Base-by-base conservation (phyloP, 2,329 filamentous ascomycete species). In the Cordyceps pruinosa region DNA sequence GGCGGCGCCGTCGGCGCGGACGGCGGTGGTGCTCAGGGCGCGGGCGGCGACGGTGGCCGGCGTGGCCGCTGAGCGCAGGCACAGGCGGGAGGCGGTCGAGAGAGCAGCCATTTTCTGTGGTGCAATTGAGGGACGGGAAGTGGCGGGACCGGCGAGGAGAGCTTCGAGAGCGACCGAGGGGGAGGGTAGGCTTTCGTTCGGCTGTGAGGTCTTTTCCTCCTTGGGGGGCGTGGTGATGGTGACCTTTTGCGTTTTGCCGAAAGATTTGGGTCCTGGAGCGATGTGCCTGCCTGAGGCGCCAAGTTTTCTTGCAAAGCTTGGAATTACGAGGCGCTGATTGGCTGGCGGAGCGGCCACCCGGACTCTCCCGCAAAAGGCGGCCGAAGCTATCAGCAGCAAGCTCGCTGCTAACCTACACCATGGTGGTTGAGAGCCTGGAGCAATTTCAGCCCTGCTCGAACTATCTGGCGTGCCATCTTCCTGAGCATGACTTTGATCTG, bases 71-170 rank as follows among this genome's bases (percentile, higher is more conserved):
- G 75, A 73, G 74, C 87, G 87, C 78, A 88, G 78, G 72, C 89
- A 80, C 69, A 83, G 78, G 75, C 84, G 84, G 72, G 87, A 84
- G 71, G 84, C 81, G 71, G 81, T 80, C 69, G 84, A 76, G 73
- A 90, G 82, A 72, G 84, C 78, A 74, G 85, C 84, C 86, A 89
- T 89, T 64, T 17, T n/a, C 10, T 32, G 28, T 32, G 28, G 68
- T 69, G 52, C 17, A 21, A 47, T 47, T 37, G 42, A 21, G 5
- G 10, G n/a, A 21, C 25, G 21, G 26, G 13, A 37, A 42, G 56
- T 26, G n/a, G n/a, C n/a, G 37, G 19, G 37, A 39, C 37, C 47
- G 45, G 28, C 45, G 56, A 52, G 44, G 59, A 45, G 53, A 59
- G 57, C 57, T n/a, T 37, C 57, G 51, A 26, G 60, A 58, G n/a